Conservation (phyloP, 2,329 filamentous ascomycete genomes). For the Emericellopsis atlantica region DNA sequence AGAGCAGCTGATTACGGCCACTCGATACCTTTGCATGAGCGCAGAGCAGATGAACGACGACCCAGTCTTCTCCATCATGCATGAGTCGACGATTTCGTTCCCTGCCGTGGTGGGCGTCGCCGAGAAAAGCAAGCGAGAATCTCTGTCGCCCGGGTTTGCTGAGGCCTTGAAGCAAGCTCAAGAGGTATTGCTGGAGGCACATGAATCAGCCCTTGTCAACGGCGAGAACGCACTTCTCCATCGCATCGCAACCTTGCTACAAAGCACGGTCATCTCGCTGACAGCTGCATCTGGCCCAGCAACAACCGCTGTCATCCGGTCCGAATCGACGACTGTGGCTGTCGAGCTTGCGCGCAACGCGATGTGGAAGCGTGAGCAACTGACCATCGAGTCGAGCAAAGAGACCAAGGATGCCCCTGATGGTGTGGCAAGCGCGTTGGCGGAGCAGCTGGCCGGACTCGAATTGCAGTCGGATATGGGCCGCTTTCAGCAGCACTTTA, state of each 20-base stretch:
- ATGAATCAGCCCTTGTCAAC: slow-evolving; percentile 39
- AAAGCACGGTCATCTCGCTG: slow-evolving; percentile 52
- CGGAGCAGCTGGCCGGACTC: slow-evolving; percentile 13
- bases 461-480: slow-evolving; percentile 37
- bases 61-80: slow-evolving; percentile 77
- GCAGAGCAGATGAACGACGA: slow-evolving; percentile 64
- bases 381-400: slow-evolving; percentile 28
- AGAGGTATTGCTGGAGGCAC: slow-evolving; percentile 51
- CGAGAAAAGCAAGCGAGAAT: slow-evolving; percentile 19
- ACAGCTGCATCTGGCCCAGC: slow-evolving; percentile 44
- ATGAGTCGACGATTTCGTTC: slow-evolving; percentile 85
- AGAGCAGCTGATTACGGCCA: slow-evolving; percentile 51
- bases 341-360: slow-evolving; percentile 60
- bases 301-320: slow-evolving; percentile 34
- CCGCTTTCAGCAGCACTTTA: slow-evolving; percentile 65
- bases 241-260: slow-evolving; percentile 48
- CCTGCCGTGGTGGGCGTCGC: slow-evolving; percentile 45
- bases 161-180: slow-evolving; percentile 53
- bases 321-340: slow-evolving; percentile 31
- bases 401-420: neutral
- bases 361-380: slow-evolving; percentile 53
- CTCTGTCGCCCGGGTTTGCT: slow-evolving; percentile 33
- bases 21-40: slow-evolving; percentile 55
- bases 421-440: neutral
- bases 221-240: slow-evolving; percentile 49